Base-by-base conservation (phyloP, 1,284 basidiomycete genomes). In the Cryptococcus floricola region DNA sequence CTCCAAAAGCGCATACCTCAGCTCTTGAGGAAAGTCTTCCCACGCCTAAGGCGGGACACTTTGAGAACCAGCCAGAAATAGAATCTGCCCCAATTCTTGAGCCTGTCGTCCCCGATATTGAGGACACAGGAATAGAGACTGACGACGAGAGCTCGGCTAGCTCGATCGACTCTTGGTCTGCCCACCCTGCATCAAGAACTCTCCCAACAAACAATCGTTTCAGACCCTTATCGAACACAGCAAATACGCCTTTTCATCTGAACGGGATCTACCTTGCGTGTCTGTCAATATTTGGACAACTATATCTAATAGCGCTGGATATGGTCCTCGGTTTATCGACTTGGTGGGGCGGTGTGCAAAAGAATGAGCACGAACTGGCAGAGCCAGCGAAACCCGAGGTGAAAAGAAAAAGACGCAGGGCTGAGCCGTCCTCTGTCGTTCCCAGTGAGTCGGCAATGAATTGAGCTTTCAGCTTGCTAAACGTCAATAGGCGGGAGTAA, bases 361-460 rank as follows among this genome's bases (percentile, higher is more conserved):
- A 19, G 4, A 38, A 18, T 25, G 38, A 19, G 13, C 19, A 18
- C 34, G 42, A 48, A 18, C 46, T 44, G 12, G 27, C 12, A 14
- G 54, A 56, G 37, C 27, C 42, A 31, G 53, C 53, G 31, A 45
- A 41, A 7, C 39, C 27, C 54, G 52, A 47, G 56, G 59, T 51
- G 34, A 64, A 65, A 56, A 52, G 65, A 28, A 39, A 63, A 23
- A 57, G 67, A 53, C 53, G 64, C n/a, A 61, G 48, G 38, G 58
- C 59, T 27, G 60, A 53, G 10, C 34, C 48, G 6, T 19, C 23
- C 4, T 38, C n/a, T 42, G 19, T 8, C 25, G 42, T 18, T 18
- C 31, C 45, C 12, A 45, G 48, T 50, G 31, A n/a, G 50, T 47
- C 31, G 7, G 10, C 31, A 34, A 6, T 34, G 31, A 34, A 34